Base-by-base conservation (phyloP, 495 filamentous ascomycete species). In the Aspergillus hancockii region DNA sequence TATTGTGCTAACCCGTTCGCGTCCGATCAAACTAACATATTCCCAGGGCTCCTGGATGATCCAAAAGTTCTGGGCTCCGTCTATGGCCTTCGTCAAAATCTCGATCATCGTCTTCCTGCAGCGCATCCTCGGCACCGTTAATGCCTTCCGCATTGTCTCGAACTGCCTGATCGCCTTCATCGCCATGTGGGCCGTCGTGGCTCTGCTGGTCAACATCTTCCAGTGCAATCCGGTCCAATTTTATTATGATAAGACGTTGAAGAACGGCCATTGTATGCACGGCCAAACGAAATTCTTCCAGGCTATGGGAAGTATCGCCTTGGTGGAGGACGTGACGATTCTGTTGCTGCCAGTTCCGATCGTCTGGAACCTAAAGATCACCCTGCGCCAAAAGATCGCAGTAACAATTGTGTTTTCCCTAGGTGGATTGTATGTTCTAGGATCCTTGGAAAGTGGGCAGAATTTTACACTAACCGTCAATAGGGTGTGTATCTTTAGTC, bases 241-340 rank as follows among this genome's bases (percentile, higher is more conserved):
- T 46, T 68, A 68, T 32, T 74, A 69, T 57, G 49, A 71, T 30
- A 67, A 63, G n/a, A 16, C 50, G 1, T 43, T 68, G 21, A 19
- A 52, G 16, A 16, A 14, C 1, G 66, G 68, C 13, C 63, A 71
- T 36, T 72, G 71, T 49, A 67, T 74, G 64, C 13, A 16, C 9
- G 58, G 55, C 19, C 58, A 61, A 34, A 28, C 30, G 4, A 18
- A 41, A 3, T 64, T 68, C 38, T 68, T 66, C 49, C 55, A 63
- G 63, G 41, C 52, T 5, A 63, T 61, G 58, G 67, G 62, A 13
- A 52, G 59, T 5, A 55, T 66, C 9, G 54, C 66, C 19, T 38
- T 77, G 16, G 22, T 74, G 7, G 73, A 70, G 43, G 71, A 77
- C 36, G 49, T 77, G 19, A 61, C 66, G 19, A 68, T 77, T 47